Conservation (phyloP, 169 alveolate genomes). For the Cryptosporidium ryanae region DNA sequence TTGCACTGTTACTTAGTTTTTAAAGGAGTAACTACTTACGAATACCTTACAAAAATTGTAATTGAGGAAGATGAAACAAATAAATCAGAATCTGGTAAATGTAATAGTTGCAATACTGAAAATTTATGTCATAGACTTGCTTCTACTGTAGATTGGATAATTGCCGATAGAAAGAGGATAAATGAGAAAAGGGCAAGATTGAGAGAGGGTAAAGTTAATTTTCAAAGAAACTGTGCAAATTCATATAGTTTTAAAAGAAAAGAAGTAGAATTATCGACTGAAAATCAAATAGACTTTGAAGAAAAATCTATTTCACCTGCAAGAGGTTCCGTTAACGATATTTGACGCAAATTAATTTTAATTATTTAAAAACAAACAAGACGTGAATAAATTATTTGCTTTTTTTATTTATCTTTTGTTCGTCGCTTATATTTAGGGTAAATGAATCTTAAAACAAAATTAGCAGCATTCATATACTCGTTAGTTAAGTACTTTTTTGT, state of each 20-base stretch:
- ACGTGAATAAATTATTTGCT: not conserved
- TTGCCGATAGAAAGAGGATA: slow-evolving; percentile 68
- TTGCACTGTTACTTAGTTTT: slow-evolving; percentile 76
- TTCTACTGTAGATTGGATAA: slow-evolving; percentile 69
- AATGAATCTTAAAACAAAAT: slow-evolving; percentile 45
- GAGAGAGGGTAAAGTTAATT: slow-evolving; percentile 17
- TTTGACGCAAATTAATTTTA: not conserved
- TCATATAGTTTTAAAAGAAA: not conserved
- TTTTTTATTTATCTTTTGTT: not conserved
- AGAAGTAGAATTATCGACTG: slow-evolving; percentile 21
- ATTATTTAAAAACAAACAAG: not conserved
- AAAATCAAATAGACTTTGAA: slow-evolving; percentile 13
- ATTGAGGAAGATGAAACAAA: slow-evolving; percentile 32
- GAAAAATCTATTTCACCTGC: slow-evolving; percentile 58
- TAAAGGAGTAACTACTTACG: slow-evolving; percentile 80
- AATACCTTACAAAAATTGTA: slow-evolving; percentile 72
- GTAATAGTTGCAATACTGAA: slow-evolving; percentile 20
- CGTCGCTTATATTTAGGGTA: not conserved
- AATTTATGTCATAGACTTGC: slow-evolving; percentile 33
- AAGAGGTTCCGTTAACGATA: slow-evolving; percentile 17
- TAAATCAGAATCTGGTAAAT: slow-evolving; percentile 1
- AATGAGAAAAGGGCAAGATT: slow-evolving; percentile 9
- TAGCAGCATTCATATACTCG: slow-evolving; percentile 72
- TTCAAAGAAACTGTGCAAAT: not conserved
- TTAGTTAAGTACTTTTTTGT: slow-evolving; percentile 61